Conservation (phyloP, 2,329 filamentous ascomycete species). For the Fusarium verticillioides region DNA sequence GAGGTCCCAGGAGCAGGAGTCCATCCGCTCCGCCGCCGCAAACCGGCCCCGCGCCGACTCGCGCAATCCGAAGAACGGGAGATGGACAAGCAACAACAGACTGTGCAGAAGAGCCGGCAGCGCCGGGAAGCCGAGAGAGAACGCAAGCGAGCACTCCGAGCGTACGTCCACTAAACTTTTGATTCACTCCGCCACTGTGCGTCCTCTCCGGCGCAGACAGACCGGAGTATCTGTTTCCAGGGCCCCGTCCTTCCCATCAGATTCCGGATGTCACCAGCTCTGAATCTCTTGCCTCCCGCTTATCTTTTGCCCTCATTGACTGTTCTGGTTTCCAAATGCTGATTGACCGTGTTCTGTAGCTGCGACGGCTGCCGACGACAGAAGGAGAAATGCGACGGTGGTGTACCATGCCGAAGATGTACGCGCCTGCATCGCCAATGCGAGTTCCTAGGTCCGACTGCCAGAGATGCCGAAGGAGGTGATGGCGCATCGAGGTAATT, state of each 20-base stretch:
- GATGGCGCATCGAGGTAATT: conserved; percentile 39
- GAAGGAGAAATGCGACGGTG: conserved; percentile 68
- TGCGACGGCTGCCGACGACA: conserved; percentile 65
- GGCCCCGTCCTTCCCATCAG: conserved; percentile 1
- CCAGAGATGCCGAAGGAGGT: conserved; percentile 44
- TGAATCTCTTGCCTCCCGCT: background rate
- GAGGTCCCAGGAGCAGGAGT: conserved; percentile 43
- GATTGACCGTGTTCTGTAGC: conserved; percentile 46
- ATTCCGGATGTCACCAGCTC: conserved; percentile 2
- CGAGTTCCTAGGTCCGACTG: conserved; percentile 55
- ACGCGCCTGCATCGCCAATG: conserved; percentile 62
- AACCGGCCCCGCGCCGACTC: conserved; percentile 43
- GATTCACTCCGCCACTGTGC: background rate
- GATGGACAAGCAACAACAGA: conserved; percentile 47
- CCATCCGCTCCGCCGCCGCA: conserved; percentile 38
- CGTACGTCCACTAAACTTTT: conserved; percentile 30
- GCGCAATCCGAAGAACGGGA: conserved; percentile 41
- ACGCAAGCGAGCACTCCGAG: conserved; percentile 46
- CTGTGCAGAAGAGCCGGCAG: conserved; percentile 45
- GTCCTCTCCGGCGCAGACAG: conserved; percentile 1
- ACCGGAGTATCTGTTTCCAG: background rate
- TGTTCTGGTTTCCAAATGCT: background rate
- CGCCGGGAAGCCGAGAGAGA: conserved; percentile 46
- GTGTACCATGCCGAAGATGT: conserved; percentile 64
- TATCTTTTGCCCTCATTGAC: background rate